Evolutionary conservation across 345 rosid species (phyloP), one percentile per base, ranked within the genome.

Genomic region (Acer negundo): DNA sequence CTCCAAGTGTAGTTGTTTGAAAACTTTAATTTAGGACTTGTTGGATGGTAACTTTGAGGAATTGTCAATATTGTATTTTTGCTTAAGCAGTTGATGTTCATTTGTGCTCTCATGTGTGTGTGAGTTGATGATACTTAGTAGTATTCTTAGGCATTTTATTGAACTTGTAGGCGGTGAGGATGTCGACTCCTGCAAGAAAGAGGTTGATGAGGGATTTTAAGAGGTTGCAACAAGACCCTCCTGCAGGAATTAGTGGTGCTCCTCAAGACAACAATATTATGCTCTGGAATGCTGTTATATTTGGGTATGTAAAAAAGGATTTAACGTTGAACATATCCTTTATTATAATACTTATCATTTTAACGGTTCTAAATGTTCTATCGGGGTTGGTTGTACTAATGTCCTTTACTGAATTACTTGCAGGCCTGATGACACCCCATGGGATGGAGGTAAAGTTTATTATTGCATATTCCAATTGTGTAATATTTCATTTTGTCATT

Each of bases 131-230:
- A 17, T 11, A 46, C 44, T 49, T 26, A 74, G 28, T 74, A 6
- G 4, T 63, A 0, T 31, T 74, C 23, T 47, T 55, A 73, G 49
- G 38, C 59, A 15, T 67, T 69, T 24, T 76, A 20, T 55, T 44
- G 58, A 66, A 72, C 56, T 69, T 15, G 6, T 66, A 82, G 82
- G 80, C 17, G 78, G 85, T 78, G 84, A 82, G 66, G 78, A 88
- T 90, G 93, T 88, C 93, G 44, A 90, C 93, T 49, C 93, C 93
- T 49, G 80, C 93, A 42, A 90, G 90, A 87, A 90, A 90, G 87
- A 90, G 91, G 78, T 70, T 90, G 87, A 88, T 90, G 93, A 90
- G 93, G 83, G 93, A 90, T 73, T 90, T 90, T 83, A 90, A 88
- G 87, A 86, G 93, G 86, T 79, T 90, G 85, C 91, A 90, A 67